Conservation (phyloP, 1,139 yeast genomes). For the Komagataea norvegica region DNA sequence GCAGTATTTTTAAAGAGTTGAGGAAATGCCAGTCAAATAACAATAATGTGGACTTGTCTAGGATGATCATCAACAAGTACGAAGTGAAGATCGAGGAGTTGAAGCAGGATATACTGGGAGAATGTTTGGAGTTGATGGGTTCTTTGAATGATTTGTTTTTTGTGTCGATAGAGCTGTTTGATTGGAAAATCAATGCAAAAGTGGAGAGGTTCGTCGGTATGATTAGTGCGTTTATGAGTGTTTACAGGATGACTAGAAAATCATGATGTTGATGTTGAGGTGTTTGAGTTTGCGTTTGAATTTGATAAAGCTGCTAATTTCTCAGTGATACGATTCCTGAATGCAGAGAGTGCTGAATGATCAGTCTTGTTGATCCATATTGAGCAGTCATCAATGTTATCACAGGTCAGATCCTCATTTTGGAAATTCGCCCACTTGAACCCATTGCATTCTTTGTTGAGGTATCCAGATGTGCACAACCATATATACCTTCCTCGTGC, state of each 20-base stretch:
- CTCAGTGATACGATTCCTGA: slow-evolving; percentile 13
- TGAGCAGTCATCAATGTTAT: slow-evolving; percentile 25
- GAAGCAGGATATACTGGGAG: slow-evolving; percentile 13
- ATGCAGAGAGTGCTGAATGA: slow-evolving; percentile 22
- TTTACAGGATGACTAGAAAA: slow-evolving; percentile 22
- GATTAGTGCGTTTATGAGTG: slow-evolving; percentile 20
- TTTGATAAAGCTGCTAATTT: neutral
- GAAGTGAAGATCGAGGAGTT: slow-evolving; percentile 18
- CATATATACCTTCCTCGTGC: slow-evolving; percentile 50
- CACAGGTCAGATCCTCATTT: slow-evolving; percentile 29
- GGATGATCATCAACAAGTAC: slow-evolving; percentile 18
- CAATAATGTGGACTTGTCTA: slow-evolving; percentile 11
- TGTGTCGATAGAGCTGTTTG: slow-evolving; percentile 24
- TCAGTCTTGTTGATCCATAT: slow-evolving; percentile 37
- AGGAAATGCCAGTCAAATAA: slow-evolving; percentile 13
- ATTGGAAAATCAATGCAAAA: slow-evolving; percentile 18
- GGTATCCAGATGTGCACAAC: slow-evolving; percentile 40
- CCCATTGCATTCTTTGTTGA: slow-evolving; percentile 39
- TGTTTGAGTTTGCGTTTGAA: neutral
- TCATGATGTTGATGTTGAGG: too few species aligned
- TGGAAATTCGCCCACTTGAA: slow-evolving; percentile 47
- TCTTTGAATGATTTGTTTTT: slow-evolving; percentile 23
- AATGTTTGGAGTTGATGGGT: slow-evolving; percentile 18
- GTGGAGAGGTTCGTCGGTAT: slow-evolving; percentile 21
- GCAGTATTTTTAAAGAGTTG: slow-evolving; percentile 15